These are phyloP conservation scores for Sclerotinia nivalis DNA, from an alignment of 2,329 filamentous ascomycete genomes.

Conservation along the genomic window DNA sequence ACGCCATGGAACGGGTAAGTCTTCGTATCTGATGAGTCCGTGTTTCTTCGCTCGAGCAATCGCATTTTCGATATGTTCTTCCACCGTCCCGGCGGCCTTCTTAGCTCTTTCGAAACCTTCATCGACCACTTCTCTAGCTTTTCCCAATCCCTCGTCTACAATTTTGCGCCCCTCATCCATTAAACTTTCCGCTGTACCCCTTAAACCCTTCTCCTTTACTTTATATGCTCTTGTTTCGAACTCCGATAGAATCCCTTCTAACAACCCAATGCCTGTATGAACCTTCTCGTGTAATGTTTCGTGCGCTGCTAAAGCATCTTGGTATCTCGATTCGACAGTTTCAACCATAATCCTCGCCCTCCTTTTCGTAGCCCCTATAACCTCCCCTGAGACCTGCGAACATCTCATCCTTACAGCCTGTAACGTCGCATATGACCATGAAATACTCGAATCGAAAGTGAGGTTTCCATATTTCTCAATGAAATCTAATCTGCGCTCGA, in stretches of 20 bases:
- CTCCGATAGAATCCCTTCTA: slow-evolving; percentile 82
- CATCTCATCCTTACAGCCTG: slow-evolving; percentile 86
- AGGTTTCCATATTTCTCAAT: slow-evolving; percentile 85
- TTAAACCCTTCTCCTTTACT: slow-evolving; percentile 73
- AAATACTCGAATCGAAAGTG: slow-evolving; percentile 79
- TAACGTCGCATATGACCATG: slow-evolving; percentile 80
- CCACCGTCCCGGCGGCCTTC: slow-evolving; percentile 76
- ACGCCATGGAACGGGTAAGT: slow-evolving; percentile 87
- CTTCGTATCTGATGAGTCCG: slow-evolving; percentile 83
- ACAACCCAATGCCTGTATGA: slow-evolving; percentile 78
- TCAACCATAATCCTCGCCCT: slow-evolving; percentile 89
- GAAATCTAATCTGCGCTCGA: slow-evolving; percentile 83
- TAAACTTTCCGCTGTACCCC: slow-evolving; percentile 68
- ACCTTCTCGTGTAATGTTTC: slow-evolving; percentile 92
- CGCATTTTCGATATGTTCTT: slow-evolving; percentile 81
- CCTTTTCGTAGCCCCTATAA: slow-evolving; percentile 82
- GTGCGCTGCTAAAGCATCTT: slow-evolving; percentile 79
- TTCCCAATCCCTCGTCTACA: slow-evolving; percentile 75
- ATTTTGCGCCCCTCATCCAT: slow-evolving; percentile 78
- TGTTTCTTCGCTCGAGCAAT: slow-evolving; percentile 73
- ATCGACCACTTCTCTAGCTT: slow-evolving; percentile 74
- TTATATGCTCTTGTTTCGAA: slow-evolving; percentile 82
- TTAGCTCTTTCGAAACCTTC: slow-evolving; percentile 81
- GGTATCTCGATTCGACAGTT: slow-evolving; percentile 83
- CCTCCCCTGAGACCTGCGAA: slow-evolving; percentile 84